Conservation (phyloP, 1,139 yeast species). For the Hemisphaericaspora lyxosophila region DNA sequence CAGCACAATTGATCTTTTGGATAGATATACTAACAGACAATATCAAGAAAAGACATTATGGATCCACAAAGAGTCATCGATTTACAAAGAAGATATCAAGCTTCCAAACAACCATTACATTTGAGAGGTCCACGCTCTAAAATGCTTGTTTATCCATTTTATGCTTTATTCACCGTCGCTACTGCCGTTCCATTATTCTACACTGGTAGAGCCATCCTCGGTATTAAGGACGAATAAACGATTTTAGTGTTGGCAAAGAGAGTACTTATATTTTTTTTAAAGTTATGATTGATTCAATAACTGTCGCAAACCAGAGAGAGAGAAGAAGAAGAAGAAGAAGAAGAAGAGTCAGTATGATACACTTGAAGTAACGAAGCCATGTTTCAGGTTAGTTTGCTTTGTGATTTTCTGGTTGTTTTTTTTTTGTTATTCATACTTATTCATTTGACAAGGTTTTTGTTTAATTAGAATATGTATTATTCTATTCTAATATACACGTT, state of each 20-base stretch:
- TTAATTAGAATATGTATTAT: slow-evolving; percentile 2
- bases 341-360: no score
- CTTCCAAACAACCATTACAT: slow-evolving; percentile 72
- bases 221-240: slow-evolving; percentile 52
- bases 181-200: slow-evolving; percentile 70
- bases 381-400: background rate
- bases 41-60: slow-evolving; percentile 25
- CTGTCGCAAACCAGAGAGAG: background rate
- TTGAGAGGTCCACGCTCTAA: slow-evolving; percentile 74
- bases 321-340: background rate
- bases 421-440: background rate
- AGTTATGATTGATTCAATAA: slow-evolving; percentile 1
- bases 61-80: slow-evolving; percentile 68
- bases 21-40: background rate
- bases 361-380: background rate
- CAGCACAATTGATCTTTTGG: background rate
- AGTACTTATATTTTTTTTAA: background rate
- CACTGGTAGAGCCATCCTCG: slow-evolving; percentile 68
- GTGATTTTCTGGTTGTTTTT: background rate
- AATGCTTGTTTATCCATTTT: slow-evolving; percentile 82
- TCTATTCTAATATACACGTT: slow-evolving; percentile 1
- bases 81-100: slow-evolving; percentile 74
- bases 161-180: slow-evolving; percentile 76
- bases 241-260: background rate
- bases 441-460: slow-evolving; percentile 1